Percentiles rank a stretch among this genome's conserved stretches.
phyloP scores from a whole-genome alignment of 345 rosid species.

The Eutrema japonicum region DNA sequence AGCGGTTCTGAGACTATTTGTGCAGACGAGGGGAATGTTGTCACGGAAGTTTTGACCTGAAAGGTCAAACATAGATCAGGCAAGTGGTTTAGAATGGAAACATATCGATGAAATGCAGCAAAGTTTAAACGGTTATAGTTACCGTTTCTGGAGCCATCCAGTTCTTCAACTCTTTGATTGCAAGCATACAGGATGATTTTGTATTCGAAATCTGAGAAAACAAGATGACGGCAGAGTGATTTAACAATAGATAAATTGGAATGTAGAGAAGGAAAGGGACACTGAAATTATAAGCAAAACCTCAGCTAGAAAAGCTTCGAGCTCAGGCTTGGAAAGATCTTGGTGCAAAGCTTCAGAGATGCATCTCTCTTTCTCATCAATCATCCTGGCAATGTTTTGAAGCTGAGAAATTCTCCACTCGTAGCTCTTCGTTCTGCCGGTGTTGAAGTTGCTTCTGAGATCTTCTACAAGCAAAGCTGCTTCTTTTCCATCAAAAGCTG shows the following conservation, averaged over 20 bases:
- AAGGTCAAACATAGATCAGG: constrained; percentile 19
- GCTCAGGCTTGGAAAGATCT: constrained; percentile 75
- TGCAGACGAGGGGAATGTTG: constrained; percentile 82
- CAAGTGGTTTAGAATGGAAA: constrained; percentile 22
- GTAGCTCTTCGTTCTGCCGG: constrained; percentile 71
- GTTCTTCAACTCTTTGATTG: constrained; percentile 60
- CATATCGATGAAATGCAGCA: constrained; percentile 7
- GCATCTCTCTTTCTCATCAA: constrained; percentile 65
- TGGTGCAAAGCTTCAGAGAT: constrained; percentile 59
- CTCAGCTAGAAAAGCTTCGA: constrained; percentile 74
- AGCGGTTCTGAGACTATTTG: constrained; percentile 83
- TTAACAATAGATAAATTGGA: constrained; percentile 5
- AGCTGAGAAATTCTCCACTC: constrained; percentile 83
- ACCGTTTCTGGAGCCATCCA: constrained; percentile 92
- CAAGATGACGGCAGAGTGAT: constrained; percentile 9
- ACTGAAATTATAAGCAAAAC: constrained; percentile 38
- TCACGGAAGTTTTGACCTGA: constrained; percentile 71
- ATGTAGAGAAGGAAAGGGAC: background rate
- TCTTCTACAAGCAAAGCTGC: constrained; percentile 59
- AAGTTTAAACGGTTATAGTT: constrained; percentile 7
- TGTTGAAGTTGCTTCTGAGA: constrained; percentile 54
- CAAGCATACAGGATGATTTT: constrained; percentile 61
- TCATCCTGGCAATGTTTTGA: constrained; percentile 58
- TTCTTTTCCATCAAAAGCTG: constrained; percentile 45
- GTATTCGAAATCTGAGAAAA: constrained; percentile 59